phyloP scores from a whole-genome alignment of 2,329 filamentous ascomycete species.

The Dactylonectria macrodidyma region DNA sequence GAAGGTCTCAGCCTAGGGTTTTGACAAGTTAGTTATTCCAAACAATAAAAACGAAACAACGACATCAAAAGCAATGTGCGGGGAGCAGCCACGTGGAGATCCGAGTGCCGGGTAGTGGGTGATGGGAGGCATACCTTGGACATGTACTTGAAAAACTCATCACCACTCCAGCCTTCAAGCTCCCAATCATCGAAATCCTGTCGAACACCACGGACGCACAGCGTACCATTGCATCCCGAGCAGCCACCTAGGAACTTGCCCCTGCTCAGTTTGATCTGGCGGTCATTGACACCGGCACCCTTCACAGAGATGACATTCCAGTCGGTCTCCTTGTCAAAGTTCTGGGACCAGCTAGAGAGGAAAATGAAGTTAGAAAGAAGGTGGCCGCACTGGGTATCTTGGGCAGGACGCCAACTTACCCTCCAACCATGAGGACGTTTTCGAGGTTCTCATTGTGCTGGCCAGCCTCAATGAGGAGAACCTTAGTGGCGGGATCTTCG shows the following conservation, averaged over 20 bases:
- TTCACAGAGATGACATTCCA: slow-evolving; percentile 65
- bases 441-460: slow-evolving; percentile 60
- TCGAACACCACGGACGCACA: slow-evolving; percentile 64
- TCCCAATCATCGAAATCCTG: slow-evolving; percentile 70
- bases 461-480: slow-evolving; percentile 56
- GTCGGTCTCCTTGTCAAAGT: slow-evolving; percentile 64
- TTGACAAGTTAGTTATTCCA: slow-evolving; percentile 5
- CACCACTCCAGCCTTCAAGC: slow-evolving; percentile 68
- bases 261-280: slow-evolving; percentile 63
- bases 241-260: slow-evolving; percentile 66
- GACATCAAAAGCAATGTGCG: neutral
- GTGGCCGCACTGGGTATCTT: too few relatives aligned
- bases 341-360: slow-evolving; percentile 57
- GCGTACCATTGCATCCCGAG: slow-evolving; percentile 65
- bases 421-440: slow-evolving; percentile 66
- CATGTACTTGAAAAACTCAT: slow-evolving; percentile 71
- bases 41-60: neutral
- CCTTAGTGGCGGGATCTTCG: slow-evolving; percentile 49
- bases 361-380: neutral
- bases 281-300: slow-evolving; percentile 55
- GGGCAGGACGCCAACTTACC: slow-evolving; percentile 48
- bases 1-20: slow-evolving; percentile 67
- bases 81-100: neutral
- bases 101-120: neutral
- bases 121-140: slow-evolving; percentile 57